Evolutionary conservation across 1,139 yeast species (phyloP).

Genomic region (Saccharomycopsis hybrid): DNA sequence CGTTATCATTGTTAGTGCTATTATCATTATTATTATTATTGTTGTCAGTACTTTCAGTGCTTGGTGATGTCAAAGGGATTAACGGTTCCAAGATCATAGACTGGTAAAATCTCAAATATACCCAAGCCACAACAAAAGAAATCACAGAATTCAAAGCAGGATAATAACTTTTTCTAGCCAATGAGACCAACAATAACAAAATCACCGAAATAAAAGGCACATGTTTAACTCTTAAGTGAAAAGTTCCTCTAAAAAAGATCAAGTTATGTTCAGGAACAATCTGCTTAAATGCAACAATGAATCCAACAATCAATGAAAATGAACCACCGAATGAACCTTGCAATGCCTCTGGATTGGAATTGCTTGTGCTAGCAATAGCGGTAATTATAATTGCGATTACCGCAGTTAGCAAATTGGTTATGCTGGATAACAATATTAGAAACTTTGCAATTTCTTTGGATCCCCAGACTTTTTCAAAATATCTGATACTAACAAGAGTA

Average conservation of each 20-base stretch:
- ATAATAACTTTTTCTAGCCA: conserved; percentile 34
- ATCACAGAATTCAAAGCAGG: conserved; percentile 63
- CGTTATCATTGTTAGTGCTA: too few relatives aligned
- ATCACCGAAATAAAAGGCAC: conserved; percentile 58
- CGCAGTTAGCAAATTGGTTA: conserved; percentile 52
- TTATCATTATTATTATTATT: conserved; percentile 32
- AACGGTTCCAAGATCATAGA: conserved; percentile 27
- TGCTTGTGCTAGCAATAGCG: too few relatives aligned
- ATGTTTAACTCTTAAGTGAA: conserved; percentile 67
- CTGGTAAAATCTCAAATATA: conserved; percentile 73
- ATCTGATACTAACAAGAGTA: conserved; percentile 47
- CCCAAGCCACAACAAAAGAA: conserved; percentile 67
- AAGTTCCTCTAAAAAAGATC: conserved; percentile 53
- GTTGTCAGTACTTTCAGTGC: conserved; percentile 10
- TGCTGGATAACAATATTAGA: conserved; percentile 47
- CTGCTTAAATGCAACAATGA: conserved; percentile 82
- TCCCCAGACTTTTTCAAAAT: conserved; percentile 51
- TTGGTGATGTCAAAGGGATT: conserved; percentile 12
- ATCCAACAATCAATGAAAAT: conserved; percentile 63
- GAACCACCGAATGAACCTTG: conserved; percentile 59
- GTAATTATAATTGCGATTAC: conserved; percentile 34
- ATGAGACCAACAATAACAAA: conserved; percentile 41
- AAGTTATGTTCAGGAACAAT: conserved; percentile 83
- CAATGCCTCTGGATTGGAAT: too few relatives aligned
- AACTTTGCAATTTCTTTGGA: conserved; percentile 54